Evolutionary conservation across 1,284 basidiomycete species (phyloP).

Genomic region (Ganoderma multipileum): DNA sequence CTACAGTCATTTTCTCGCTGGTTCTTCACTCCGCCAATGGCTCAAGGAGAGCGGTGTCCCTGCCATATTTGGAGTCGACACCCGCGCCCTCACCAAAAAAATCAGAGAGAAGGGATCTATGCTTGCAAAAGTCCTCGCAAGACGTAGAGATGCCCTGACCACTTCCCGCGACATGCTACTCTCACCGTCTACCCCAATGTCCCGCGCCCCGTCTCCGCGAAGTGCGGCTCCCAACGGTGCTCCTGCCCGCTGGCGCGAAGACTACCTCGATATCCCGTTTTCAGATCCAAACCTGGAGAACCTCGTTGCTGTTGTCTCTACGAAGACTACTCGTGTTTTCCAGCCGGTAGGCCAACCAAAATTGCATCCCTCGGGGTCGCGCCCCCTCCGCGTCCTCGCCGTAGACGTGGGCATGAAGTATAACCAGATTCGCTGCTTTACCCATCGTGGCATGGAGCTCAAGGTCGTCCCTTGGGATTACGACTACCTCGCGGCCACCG

Average conservation of each 20-base stretch:
- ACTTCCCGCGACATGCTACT: slow-evolving; percentile 16
- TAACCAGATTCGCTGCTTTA: slow-evolving; percentile 99
- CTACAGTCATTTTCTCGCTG: slow-evolving; percentile 95
- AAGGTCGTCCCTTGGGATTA: slow-evolving; percentile 99
- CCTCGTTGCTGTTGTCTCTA: slow-evolving; percentile 92
- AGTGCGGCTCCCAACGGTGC: slow-evolving; percentile 27
- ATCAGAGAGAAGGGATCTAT: slow-evolving; percentile 95
- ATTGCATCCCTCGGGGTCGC: slow-evolving; percentile 79
- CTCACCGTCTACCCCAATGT: slow-evolving; percentile 49
- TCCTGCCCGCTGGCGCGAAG: slow-evolving; percentile 71
- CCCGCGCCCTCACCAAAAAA: slow-evolving; percentile 95
- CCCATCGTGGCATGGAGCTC: slow-evolving; percentile 91
- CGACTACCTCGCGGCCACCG: slow-evolving; percentile 80
- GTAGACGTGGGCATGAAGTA: slow-evolving; percentile 99
- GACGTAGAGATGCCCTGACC: slow-evolving; percentile 49
- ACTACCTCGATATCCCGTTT: slow-evolving; percentile 86
- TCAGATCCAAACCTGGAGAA: slow-evolving; percentile 91
- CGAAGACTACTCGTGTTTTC: slow-evolving; percentile 74
- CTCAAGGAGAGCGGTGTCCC: slow-evolving; percentile 95
- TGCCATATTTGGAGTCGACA: slow-evolving; percentile 97
- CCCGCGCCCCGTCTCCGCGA: slow-evolving; percentile 62
- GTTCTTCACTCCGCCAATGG: slow-evolving; percentile 90
- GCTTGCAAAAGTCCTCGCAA: slow-evolving; percentile 84
- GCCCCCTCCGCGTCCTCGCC: slow-evolving; percentile 86
- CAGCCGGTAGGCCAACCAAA: slow-evolving; percentile 62